Conservation (phyloP, 1,139 yeast genomes). For the Pichia sp. region DNA sequence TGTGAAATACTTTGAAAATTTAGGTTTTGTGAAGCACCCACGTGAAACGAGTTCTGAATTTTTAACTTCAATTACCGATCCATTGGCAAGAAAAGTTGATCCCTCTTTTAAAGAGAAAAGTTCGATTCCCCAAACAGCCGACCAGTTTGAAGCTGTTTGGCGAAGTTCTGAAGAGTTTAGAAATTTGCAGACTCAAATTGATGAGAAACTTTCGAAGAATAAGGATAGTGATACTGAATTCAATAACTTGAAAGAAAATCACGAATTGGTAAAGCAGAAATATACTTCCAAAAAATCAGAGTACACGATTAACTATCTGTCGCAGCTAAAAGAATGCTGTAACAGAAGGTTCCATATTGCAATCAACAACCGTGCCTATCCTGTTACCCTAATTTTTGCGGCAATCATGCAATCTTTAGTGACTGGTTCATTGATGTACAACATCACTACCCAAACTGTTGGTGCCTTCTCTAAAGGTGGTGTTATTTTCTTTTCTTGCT, state of each 20-base stretch:
- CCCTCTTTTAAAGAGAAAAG: constrained; percentile 43
- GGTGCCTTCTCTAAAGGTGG: constrained; percentile 40
- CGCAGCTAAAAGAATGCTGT: constrained; percentile 44
- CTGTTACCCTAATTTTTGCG: constrained; percentile 42
- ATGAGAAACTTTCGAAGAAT: constrained; percentile 21
- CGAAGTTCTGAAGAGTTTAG: constrained; percentile 36
- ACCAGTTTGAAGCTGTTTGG: constrained; percentile 49
- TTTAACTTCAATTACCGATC: constrained; percentile 73
- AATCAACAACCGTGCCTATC: constrained; percentile 45
- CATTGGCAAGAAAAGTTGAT: constrained; percentile 39
- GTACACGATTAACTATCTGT: constrained; percentile 41
- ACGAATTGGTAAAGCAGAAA: constrained; percentile 36
- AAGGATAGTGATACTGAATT: constrained; percentile 22
- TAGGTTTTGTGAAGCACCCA: constrained; percentile 68
- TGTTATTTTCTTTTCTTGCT: constrained; percentile 38
- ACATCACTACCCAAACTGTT: constrained; percentile 31
- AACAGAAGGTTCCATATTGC: constrained; percentile 46
- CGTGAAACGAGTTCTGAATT: constrained; percentile 84
- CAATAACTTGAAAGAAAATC: constrained; percentile 33
- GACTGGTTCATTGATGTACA: constrained; percentile 39
- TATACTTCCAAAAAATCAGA: constrained; percentile 34
- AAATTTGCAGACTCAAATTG: constrained; percentile 29
- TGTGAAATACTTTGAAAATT: constrained; percentile 51
- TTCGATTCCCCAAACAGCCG: constrained; percentile 32
- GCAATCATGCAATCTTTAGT: constrained; percentile 42